A percentile compares a stretch with the other conserved stretches of the same genome.
Conservation (phyloP, 2,329 filamentous ascomycete genomes). For the Fonsecaea erecta region DNA sequence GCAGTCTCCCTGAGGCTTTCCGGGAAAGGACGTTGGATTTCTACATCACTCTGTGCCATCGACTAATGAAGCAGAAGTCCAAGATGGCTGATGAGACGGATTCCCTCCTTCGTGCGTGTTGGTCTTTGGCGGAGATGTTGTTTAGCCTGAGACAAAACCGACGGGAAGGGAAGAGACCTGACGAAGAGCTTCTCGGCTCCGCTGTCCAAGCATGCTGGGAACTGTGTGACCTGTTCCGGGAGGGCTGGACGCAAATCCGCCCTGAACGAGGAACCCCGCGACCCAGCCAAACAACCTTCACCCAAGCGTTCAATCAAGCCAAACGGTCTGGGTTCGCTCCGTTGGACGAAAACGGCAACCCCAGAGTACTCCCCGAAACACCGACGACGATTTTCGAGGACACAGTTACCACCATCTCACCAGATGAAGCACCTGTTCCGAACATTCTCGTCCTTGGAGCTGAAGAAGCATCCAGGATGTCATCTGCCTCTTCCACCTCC, state of each 20-base stretch:
- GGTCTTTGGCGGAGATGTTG: conserved; percentile 89
- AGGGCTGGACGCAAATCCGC: conserved; percentile 87
- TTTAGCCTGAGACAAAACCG: conserved; percentile 86
- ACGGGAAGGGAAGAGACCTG: conserved; percentile 71
- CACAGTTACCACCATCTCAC: conserved; percentile 70
- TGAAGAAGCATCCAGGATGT: conserved; percentile 51
- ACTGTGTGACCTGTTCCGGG: conserved; percentile 87
- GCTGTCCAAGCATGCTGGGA: conserved; percentile 95
- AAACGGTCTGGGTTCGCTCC: conserved; percentile 47
- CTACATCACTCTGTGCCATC: conserved; percentile 90
- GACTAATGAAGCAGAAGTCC: conserved; percentile 91
- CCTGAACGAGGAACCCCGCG: conserved; percentile 85
- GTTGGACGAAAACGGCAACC: conserved; percentile 39
- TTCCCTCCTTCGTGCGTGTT: conserved; percentile 81
- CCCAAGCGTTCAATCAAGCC: conserved; percentile 59
- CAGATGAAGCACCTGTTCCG: conserved; percentile 75
- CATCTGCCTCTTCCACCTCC: conserved; percentile 22
- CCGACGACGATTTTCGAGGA: conserved; percentile 96
- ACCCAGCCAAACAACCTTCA: conserved; percentile 77
- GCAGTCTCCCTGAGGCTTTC: conserved; percentile 81
- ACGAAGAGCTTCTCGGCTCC: conserved; percentile 83
- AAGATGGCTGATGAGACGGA: conserved; percentile 81
- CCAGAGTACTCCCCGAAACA: conserved; percentile 70
- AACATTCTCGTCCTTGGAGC: conserved; percentile 88
- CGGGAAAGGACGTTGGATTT: conserved; percentile 90